phyloP scores from a whole-genome alignment of 164 flowering plant genomes.

The Nymphaea colorata region DNA sequence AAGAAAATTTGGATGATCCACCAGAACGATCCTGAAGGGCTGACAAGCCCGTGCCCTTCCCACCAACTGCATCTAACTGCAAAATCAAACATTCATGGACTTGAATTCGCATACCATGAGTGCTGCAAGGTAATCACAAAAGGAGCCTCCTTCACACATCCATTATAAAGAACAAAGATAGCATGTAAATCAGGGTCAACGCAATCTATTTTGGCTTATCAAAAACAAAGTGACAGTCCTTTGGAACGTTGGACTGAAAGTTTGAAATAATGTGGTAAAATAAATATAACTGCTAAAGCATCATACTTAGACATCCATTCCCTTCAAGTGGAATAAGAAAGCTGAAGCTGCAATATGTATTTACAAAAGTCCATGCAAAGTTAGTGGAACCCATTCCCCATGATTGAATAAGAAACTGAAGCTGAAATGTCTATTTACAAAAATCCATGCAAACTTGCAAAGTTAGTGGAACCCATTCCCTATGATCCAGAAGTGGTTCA shows the following conservation, averaged over 20 bases:
- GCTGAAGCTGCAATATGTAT: neutral
- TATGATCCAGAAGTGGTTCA: too few relatives aligned
- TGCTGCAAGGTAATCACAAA: neutral
- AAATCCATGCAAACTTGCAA: too few relatives aligned
- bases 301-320: neutral
- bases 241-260: too few relatives aligned
- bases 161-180: neutral
- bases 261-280: too few relatives aligned
- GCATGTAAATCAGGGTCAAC: neutral
- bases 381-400: too few relatives aligned
- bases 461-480: too few relatives aligned
- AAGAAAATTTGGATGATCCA: conserved; percentile 55
- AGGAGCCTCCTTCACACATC: neutral
- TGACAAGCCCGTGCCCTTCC: conserved; percentile 41
- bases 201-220: too few relatives aligned
- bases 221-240: too few relatives aligned
- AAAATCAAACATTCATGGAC: conserved; percentile 3
- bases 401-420: too few relatives aligned
- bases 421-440: too few relatives aligned
- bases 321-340: neutral
- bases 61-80: conserved; percentile 38
- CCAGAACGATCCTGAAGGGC: conserved; percentile 56
- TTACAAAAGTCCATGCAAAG: too few relatives aligned
- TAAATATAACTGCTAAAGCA: neutral
- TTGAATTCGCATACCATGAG: neutral